These are phyloP conservation scores for Botryosphaeria agaves DNA, from an alignment of 2,329 filamentous ascomycete genomes.

Conservation along the genomic window DNA sequence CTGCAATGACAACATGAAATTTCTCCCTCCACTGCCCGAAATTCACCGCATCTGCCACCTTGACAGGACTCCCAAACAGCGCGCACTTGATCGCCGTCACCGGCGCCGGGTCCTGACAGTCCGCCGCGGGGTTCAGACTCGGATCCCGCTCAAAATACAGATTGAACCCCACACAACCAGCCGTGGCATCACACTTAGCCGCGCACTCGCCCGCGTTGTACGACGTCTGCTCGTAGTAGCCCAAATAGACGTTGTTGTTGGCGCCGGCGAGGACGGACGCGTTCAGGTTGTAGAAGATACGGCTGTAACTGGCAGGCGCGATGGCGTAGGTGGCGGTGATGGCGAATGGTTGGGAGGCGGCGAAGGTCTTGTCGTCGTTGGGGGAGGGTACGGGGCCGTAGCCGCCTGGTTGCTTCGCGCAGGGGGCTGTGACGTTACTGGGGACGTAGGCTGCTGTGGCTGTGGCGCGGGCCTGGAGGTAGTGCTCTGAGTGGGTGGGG, in stretches of 20 bases:
- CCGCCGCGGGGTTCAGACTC: constrained; percentile 1
- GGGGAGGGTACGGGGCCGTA: constrained; percentile 8
- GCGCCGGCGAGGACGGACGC: constrained; percentile 8
- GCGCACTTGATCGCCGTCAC: constrained; percentile 1
- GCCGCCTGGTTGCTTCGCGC: constrained; percentile 11
- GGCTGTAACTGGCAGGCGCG: constrained; percentile 11
- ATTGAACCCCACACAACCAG: constrained; percentile 7
- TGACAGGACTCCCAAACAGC: not conserved
- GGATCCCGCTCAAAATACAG: constrained; percentile 7
- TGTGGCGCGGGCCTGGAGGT: no score
- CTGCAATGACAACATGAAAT: constrained; percentile 15
- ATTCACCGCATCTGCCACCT: constrained; percentile 5
- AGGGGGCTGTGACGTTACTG: constrained; percentile 3
- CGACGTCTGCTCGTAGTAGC: constrained; percentile 3
- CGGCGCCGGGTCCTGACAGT: not conserved
- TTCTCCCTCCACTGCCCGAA: constrained; percentile 7
- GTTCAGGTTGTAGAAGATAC: constrained; percentile 11
- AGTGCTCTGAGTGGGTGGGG: no score
- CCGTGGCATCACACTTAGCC: constrained; percentile 4
- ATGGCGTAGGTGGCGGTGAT: constrained; percentile 8
- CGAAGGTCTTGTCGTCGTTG: constrained; percentile 10
- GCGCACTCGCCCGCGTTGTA: constrained; percentile 5
- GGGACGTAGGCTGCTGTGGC: no score
- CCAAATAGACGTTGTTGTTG: constrained; percentile 5
- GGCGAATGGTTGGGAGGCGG: constrained; percentile 7